Evolutionary conservation across 1,284 basidiomycete genomes (phyloP).

Genomic region (Tetrapyrgos nigripes): DNA sequence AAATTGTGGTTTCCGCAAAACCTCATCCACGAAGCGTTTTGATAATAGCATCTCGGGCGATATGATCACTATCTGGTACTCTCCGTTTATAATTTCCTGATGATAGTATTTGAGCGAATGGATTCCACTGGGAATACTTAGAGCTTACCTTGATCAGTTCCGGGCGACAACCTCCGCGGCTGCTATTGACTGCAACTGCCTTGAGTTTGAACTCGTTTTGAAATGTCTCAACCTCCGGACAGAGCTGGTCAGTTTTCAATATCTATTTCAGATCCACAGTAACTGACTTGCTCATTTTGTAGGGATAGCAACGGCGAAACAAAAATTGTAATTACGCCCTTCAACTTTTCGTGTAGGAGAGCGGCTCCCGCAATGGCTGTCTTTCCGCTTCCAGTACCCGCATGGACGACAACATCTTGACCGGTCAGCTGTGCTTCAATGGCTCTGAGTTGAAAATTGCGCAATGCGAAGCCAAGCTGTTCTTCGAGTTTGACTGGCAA

Average conservation of each 20-base stretch:
- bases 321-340: conserved; percentile 37
- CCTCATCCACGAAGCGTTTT: conserved; percentile 32
- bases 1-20: conserved; percentile 38
- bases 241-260: background rate
- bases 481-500: no score
- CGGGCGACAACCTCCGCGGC: conserved; percentile 28
- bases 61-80: conserved; percentile 42
- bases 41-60: conserved; percentile 46
- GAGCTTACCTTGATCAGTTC: conserved; percentile 29
- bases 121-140: background rate
- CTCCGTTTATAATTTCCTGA: conserved; percentile 35
- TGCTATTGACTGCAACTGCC: conserved; percentile 43
- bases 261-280: background rate
- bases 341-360: conserved; percentile 26
- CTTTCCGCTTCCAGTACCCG: no score
- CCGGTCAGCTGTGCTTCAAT: conserved; percentile 30
- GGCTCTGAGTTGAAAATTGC: conserved; percentile 26
- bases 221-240: conserved; percentile 32
- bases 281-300: conserved; percentile 44
- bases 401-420: conserved; percentile 34
- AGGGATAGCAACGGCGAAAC: conserved; percentile 43
- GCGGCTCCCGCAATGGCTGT: conserved; percentile 40
- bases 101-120: background rate
- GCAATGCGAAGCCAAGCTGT: no score
- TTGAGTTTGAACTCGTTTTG: conserved; percentile 20